Evolutionary conservation across 1,139 yeast genomes (phyloP), one percentile per base, ranked within the genome.

Genomic region (Magnusiomyces fungicola): DNA sequence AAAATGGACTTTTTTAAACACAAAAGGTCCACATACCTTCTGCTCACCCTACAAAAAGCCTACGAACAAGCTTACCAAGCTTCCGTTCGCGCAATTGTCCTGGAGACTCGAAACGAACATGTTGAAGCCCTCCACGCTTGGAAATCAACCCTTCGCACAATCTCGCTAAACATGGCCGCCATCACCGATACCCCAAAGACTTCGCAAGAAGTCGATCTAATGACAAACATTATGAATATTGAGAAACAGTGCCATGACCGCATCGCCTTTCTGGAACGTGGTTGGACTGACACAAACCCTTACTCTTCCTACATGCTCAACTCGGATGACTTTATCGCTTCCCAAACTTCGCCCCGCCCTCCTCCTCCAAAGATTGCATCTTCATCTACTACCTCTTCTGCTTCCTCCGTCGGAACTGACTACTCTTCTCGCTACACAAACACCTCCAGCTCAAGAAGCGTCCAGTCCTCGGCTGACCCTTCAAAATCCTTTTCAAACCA

Each of bases 41-140:
- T 51, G 10, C 45, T 43, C n/a, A 37, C 46, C 29, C 50, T 68
- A 43, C 69, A 66, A 53, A 53, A 55, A 39, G 58, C 65, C 16
- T 67, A 68, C 54, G 68, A 68, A 45, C 70, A 65, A 38, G 69
- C 70, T 16, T 67, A 68, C 53, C 64, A 66, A 55, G 55, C 62
- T 39, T 63, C 69, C 7, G 59, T 68, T 23, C 67, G 67, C 52
- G 61, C 69, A 25, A 65, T 67, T 14, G 60, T 67, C 32, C 56
- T 64, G 40, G 71, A 68, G 48, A 59, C 66, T 24, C 55, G 62
- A 49, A 62, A 63, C 53, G 61, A 66, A 47, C 58, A 55, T 22
- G 58, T 54, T n/a, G 61, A 55, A 32, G 64, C 69, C 6, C 58
- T 67, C 23, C 55, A 51, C 24, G 55, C 64, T 12, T 67, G 70